phyloP scores from a whole-genome alignment of 495 filamentous ascomycete species.

The Podospora appendiculata region DNA sequence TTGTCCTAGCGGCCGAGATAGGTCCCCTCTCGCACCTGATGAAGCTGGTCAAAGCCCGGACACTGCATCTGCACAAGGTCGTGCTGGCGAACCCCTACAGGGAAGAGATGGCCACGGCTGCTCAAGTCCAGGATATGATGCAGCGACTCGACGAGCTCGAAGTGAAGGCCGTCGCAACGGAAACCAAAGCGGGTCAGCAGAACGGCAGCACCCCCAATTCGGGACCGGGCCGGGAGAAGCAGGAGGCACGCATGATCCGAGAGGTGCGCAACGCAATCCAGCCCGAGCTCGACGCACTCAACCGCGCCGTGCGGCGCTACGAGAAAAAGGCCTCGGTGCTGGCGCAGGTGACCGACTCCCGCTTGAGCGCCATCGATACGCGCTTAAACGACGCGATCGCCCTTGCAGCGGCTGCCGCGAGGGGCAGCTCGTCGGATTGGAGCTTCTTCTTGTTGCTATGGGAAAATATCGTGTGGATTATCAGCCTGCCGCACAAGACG shows the following conservation, averaged over 20 bases:
- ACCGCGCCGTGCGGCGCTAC: slow-evolving; percentile 84
- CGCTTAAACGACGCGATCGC: slow-evolving; percentile 70
- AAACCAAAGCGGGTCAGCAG: background rate
- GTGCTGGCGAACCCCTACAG: slow-evolving; percentile 48
- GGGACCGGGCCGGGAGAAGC: slow-evolving; percentile 1
- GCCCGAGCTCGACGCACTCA: slow-evolving; percentile 81
- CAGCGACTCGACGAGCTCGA: slow-evolving; percentile 67
- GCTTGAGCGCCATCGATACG: slow-evolving; percentile 60
- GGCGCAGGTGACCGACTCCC: slow-evolving; percentile 64
- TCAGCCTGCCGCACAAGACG: slow-evolving; percentile 26
- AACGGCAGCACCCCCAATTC: slow-evolving; percentile 22
- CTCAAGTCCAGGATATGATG: slow-evolving; percentile 48
- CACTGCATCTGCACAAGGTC: slow-evolving; percentile 73
- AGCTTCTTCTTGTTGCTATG: slow-evolving; percentile 17
- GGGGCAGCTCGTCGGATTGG: slow-evolving; percentile 27
- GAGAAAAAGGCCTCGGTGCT: slow-evolving; percentile 78
- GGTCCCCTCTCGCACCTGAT: slow-evolving; percentile 74
- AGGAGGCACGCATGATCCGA: slow-evolving; percentile 38
- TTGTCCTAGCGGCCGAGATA: slow-evolving; percentile 80
- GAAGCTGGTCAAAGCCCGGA: slow-evolving; percentile 68
- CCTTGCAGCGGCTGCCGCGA: slow-evolving; percentile 65
- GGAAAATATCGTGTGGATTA: slow-evolving; percentile 1
- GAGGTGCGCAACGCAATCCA: slow-evolving; percentile 61
- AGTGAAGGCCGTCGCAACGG: slow-evolving; percentile 10
- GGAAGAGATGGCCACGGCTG: slow-evolving; percentile 29